These are phyloP conservation scores for Sclerotinia subarctica DNA, from an alignment of 2,329 filamentous ascomycete species.

Conservation along the genomic window DNA sequence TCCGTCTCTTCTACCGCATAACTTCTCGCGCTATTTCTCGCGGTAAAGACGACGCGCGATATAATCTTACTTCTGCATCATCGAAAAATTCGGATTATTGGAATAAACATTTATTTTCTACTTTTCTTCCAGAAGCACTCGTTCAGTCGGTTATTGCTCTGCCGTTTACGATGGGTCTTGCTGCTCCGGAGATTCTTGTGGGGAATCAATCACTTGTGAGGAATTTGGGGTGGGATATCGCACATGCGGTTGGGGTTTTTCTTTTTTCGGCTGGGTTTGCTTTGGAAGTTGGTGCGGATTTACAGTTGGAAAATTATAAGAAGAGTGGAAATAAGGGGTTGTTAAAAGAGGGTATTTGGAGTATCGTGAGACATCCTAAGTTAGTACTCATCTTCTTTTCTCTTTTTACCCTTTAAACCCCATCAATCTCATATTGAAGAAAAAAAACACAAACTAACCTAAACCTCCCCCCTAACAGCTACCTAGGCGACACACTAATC, in stretches of 20 bases:
- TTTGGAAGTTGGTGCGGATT: conserved; percentile 24
- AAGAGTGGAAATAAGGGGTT: not conserved
- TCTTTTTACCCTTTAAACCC: not conserved
- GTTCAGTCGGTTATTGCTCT: conserved; percentile 22
- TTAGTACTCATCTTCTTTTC: not conserved
- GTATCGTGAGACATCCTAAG: conserved; percentile 26
- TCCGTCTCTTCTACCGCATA: conserved; percentile 20
- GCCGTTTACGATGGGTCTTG: conserved; percentile 21
- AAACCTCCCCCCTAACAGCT: not conserved
- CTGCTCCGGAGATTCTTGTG: conserved; percentile 6
- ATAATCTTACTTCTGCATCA: not conserved
- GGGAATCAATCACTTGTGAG: conserved; percentile 1
- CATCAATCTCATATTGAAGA: no score
- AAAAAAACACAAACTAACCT: not conserved
- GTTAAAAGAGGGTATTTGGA: conserved; percentile 23
- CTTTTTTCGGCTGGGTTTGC: conserved; percentile 21
- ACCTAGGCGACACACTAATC: conserved; percentile 25
- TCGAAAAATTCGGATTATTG: conserved; percentile 15
- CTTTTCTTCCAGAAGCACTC: conserved; percentile 23
- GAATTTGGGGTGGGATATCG: conserved; percentile 19
- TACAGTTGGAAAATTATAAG: conserved; percentile 19
- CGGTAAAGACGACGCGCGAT: conserved; percentile 22
- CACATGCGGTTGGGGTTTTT: conserved; percentile 18
- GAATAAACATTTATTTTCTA: conserved; percentile 19
- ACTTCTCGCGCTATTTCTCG: conserved; percentile 18